Percentiles rank a stretch among this genome's conserved stretches.
Conservation (phyloP, 768 basidiomycete species). For the Polyporus arcularius region DNA sequence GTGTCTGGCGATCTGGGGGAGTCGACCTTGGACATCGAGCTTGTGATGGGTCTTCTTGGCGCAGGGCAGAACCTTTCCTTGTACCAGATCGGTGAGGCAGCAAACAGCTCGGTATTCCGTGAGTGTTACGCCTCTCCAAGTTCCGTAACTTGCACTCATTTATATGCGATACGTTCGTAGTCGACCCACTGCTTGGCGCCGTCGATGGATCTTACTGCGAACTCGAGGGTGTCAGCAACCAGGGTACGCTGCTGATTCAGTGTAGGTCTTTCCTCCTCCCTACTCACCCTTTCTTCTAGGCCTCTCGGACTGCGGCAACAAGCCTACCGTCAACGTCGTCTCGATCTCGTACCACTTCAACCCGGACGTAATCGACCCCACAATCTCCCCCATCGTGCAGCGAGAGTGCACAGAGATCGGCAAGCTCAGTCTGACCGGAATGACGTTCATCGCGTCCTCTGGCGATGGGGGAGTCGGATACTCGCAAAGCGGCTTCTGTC, state of each 20-base stretch:
- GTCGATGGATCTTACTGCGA: slow-evolving; percentile 44
- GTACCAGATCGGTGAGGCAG: slow-evolving; percentile 23
- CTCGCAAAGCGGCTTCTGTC: slow-evolving; percentile 27
- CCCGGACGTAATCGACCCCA: slow-evolving; percentile 18
- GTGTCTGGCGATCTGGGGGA: slow-evolving; percentile 25
- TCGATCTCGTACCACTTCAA: slow-evolving; percentile 37
- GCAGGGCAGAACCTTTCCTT: slow-evolving; percentile 21
- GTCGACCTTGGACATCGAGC: slow-evolving; percentile 39
- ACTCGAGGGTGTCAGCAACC: slow-evolving; percentile 46
- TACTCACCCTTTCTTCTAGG: neutral
- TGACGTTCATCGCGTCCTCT: slow-evolving; percentile 42
- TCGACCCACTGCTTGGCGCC: slow-evolving; percentile 47
- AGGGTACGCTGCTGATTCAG: slow-evolving; percentile 40
- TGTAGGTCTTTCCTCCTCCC: no score
- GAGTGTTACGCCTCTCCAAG: neutral
- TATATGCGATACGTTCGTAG: slow-evolving; percentile 31
- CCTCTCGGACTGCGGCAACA: slow-evolving; percentile 34
- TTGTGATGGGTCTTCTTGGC: slow-evolving; percentile 48
- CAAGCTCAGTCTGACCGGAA: slow-evolving; percentile 37
- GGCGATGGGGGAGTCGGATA: slow-evolving; percentile 48
- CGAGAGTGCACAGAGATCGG: slow-evolving; percentile 46
- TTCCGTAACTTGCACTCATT: slow-evolving; percentile 39
- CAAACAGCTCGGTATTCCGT: neutral
- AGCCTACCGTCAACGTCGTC: slow-evolving; percentile 35
- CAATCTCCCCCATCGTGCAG: slow-evolving; percentile 30